Evolutionary conservation across 306 rosid genomes (phyloP), one percentile per base, ranked within the genome.

Genomic region (Prinsepia uniflora): DNA sequence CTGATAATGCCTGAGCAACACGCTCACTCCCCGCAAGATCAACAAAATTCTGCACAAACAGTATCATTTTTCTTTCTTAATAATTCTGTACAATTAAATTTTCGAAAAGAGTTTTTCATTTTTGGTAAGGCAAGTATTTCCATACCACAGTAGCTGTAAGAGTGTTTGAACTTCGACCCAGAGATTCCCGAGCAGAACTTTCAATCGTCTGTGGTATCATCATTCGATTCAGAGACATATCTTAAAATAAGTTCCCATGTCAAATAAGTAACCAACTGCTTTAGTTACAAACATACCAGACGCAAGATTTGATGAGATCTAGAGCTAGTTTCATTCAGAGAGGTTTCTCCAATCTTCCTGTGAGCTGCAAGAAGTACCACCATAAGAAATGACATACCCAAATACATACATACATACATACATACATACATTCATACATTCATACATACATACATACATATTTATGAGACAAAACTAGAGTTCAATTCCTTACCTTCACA

Each of bases 21-120:
- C 97, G 97, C 75, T 93, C 98, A 48, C 96, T 93, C 20, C 98
- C 98, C 3, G 98, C 97, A 65, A 90, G 87, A 82, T 90, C 98
- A 63, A 90, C 98, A 79, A 93, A 90, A 80, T 87, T 88, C 97
- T 93, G 94, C 50, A 62, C 59, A 75, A 72, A 65, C 57, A 75
- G 57, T 59, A 58, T 66, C 62, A 24, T 24, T 50, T 75, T 58
- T 78, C 46, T 52, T 65, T 67, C 22, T 57, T 46, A n/a, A 42
- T 20, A 68, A 15, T 65, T 58, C 41, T 17, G 46, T 53, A 5
- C 49, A 13, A 18, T 20, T 41, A 34, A 24, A 34, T 50, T 50
- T 24, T 30, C 1, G 0, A n/a, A n/a, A 47, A 39, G 19, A 44
- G 4, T 22, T 19, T 65, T 71, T 49, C 20, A 57, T 12, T 17